phyloP scores from a whole-genome alignment of 257 asterid species.

The Solanum gandarillasii region DNA sequence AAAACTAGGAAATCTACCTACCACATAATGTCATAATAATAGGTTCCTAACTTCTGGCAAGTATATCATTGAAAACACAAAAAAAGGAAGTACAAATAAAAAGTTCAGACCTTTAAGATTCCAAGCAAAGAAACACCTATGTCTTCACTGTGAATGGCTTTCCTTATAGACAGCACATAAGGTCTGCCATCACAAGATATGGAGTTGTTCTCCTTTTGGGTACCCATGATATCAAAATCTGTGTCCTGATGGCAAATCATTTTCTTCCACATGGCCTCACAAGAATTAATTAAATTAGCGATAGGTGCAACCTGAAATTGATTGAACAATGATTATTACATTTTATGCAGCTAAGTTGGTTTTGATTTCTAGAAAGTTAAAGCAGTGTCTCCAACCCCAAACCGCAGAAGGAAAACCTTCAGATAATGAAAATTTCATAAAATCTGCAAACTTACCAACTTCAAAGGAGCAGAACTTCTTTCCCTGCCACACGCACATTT shows the following conservation, averaged over 20 bases:
- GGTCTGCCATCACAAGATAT: slow-evolving; percentile 47
- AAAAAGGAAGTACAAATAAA: neutral
- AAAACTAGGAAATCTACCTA: neutral
- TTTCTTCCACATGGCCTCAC: slow-evolving; percentile 53
- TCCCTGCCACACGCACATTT: slow-evolving; percentile 27
- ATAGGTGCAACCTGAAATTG: slow-evolving; percentile 64
- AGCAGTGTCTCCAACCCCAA: neutral
- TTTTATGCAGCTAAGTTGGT: neutral
- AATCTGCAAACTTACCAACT: slow-evolving; percentile 46
- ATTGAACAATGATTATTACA: neutral
- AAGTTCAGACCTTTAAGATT: slow-evolving; percentile 43
- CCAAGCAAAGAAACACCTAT: slow-evolving; percentile 63
- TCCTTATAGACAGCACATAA: slow-evolving; percentile 31
- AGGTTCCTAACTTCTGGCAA: neutral
- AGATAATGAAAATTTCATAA: neutral
- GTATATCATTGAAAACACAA: neutral
- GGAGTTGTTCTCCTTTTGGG: slow-evolving; percentile 7
- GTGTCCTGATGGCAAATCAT: slow-evolving; percentile 16
- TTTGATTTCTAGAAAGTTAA: neutral
- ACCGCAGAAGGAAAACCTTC: neutral
- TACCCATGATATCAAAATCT: slow-evolving; percentile 13
- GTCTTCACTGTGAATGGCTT: slow-evolving; percentile 35
- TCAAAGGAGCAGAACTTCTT: slow-evolving; percentile 34
- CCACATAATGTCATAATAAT: neutral
- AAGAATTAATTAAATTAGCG: slow-evolving; percentile 44